phyloP scores from a whole-genome alignment of 495 filamentous ascomycete species.

The Annulohypoxylon nitens region DNA sequence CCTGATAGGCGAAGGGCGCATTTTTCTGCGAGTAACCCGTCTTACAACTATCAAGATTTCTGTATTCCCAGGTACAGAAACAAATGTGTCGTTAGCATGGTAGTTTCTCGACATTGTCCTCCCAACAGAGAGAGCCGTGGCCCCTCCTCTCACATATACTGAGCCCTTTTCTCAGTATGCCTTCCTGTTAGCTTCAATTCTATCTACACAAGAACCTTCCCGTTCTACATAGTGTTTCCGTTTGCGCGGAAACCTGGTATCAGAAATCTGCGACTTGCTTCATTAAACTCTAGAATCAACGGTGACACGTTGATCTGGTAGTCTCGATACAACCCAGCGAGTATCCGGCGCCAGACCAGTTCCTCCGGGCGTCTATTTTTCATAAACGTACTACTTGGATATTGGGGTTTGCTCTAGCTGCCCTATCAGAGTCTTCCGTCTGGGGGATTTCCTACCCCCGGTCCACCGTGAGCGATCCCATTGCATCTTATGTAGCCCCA shows the following conservation, averaged over 20 bases:
- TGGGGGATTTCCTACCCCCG: slow-evolving; percentile 39
- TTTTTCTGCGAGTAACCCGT: slow-evolving; percentile 21
- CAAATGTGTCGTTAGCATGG: slow-evolving; percentile 28
- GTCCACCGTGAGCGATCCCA: slow-evolving; percentile 50
- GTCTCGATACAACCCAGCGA: slow-evolving; percentile 44
- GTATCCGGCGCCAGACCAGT: slow-evolving; percentile 42
- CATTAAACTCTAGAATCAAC: slow-evolving; percentile 32
- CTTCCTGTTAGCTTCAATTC: slow-evolving; percentile 21
- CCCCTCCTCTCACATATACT: slow-evolving; percentile 41
- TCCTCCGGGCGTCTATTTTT: slow-evolving; percentile 53
- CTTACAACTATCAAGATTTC: slow-evolving; percentile 14
- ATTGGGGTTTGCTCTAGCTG: slow-evolving; percentile 47
- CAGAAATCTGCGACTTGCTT: slow-evolving; percentile 39
- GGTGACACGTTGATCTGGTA: slow-evolving; percentile 44
- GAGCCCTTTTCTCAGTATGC: slow-evolving; percentile 33
- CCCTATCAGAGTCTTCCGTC: slow-evolving; percentile 49
- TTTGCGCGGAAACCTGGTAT: slow-evolving; percentile 22
- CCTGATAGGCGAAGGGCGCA: slow-evolving; percentile 22
- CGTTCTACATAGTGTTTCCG: slow-evolving; percentile 15
- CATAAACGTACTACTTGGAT: slow-evolving; percentile 47
- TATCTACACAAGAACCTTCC: slow-evolving; percentile 7
- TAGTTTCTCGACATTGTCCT: slow-evolving; percentile 8
- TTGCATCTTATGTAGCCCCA: slow-evolving; percentile 52
- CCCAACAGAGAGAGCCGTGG: slow-evolving; percentile 22
- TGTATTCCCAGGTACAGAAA: slow-evolving; percentile 30